Evolutionary conservation across 2,329 filamentous ascomycete genomes (phyloP).

Genomic region (Claviceps capensis): DNA sequence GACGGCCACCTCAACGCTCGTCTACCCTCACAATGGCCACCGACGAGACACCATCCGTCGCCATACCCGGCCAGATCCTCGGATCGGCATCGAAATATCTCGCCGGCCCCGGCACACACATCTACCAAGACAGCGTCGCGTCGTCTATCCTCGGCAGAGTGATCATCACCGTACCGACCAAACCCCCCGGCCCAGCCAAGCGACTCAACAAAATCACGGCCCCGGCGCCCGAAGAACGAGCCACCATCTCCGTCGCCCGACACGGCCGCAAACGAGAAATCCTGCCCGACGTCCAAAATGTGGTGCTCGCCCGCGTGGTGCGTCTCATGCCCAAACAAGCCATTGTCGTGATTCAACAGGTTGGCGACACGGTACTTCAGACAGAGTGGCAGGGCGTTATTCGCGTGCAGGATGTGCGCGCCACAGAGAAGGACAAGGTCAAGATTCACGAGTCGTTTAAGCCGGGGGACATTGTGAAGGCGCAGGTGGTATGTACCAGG

Average conservation of each 20-base stretch:
- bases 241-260: constrained; percentile 42
- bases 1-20: not conserved
- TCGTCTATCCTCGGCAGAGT: constrained; percentile 72
- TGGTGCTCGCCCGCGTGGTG: constrained; percentile 74
- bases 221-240: constrained; percentile 27
- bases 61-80: constrained; percentile 71
- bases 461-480: constrained; percentile 82
- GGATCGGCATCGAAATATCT: constrained; percentile 52
- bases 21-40: constrained; percentile 16
- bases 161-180: constrained; percentile 34
- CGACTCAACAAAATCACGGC: constrained; percentile 44
- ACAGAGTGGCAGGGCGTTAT: constrained; percentile 80
- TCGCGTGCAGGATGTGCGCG: constrained; percentile 78
- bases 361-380: constrained; percentile 57
- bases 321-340: constrained; percentile 77
- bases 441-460: constrained; percentile 83
- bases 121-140: constrained; percentile 60
- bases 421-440: constrained; percentile 91
- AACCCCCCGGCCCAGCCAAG: constrained; percentile 37
- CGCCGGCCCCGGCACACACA: constrained; percentile 72
- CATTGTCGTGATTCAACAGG: constrained; percentile 71
- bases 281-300: constrained; percentile 66
- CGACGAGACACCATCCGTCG: constrained; percentile 35
- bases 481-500: constrained; percentile 52
- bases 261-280: constrained; percentile 48